These are phyloP conservation scores for Balakata baccata DNA, from an alignment of 345 rosid species.

Conservation along the genomic window DNA sequence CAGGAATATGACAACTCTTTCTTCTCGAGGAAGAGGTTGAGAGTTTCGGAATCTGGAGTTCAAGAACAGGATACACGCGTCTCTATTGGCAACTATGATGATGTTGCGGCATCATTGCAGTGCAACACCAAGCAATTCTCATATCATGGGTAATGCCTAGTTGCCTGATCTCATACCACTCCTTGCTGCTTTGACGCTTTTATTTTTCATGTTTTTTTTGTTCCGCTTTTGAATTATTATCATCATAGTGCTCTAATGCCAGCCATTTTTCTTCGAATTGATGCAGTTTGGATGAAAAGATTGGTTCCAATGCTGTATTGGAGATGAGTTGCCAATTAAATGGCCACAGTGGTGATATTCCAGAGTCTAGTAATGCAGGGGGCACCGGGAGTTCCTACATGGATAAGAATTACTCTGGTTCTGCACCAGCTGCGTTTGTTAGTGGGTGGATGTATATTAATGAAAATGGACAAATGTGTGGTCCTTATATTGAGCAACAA, in stretches of 20 bases:
- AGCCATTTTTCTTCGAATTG: conserved; percentile 31
- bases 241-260: conserved; percentile 28
- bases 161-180: neutral
- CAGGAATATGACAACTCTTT: conserved; percentile 16
- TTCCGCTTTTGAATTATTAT: neutral
- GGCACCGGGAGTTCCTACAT: conserved; percentile 34
- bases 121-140: conserved; percentile 33
- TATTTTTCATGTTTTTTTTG: neutral
- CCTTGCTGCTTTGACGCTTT: neutral
- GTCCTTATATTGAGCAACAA: conserved; percentile 88
- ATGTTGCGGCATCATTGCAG: conserved; percentile 22
- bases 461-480: conserved; percentile 85
- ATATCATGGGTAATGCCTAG: conserved; percentile 33
- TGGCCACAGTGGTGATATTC: conserved; percentile 48
- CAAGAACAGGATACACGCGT: conserved; percentile 21
- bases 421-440: conserved; percentile 39
- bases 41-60: conserved; percentile 28
- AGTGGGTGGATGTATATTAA: conserved; percentile 89
- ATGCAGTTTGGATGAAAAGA: conserved; percentile 37
- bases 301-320: conserved; percentile 33
- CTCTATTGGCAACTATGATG: conserved; percentile 32
- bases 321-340: conserved; percentile 60
- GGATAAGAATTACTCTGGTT: conserved; percentile 42
- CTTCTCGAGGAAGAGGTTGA: conserved; percentile 37
- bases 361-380: conserved; percentile 43